Evolutionary conservation across 2,329 filamentous ascomycete species (phyloP), one percentile per base, ranked within the genome.

Genomic region (Trichoderma sp.): DNA sequence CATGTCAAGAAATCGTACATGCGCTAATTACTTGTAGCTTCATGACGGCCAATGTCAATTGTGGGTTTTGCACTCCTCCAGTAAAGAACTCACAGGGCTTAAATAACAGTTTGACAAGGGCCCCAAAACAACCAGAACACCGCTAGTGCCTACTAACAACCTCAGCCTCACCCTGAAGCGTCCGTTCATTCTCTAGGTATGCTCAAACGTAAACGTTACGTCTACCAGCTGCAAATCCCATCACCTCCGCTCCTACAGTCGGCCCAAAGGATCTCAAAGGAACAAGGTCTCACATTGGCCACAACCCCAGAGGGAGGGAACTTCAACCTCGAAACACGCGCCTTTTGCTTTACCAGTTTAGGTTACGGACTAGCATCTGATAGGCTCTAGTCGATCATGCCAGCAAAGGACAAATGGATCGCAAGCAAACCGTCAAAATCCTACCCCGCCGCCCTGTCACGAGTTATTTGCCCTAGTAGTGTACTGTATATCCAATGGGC

Each of bases 351-450:
- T 72, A 39, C 71, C 71, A 65, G 70, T 65, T 72, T 71, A 62
- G 71, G 71, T 65, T 58, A 70, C 30, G 34, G 14, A 64, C 71
- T 62, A 60, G 58, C 51, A 57, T 71, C 30, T 71, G 71, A 72
- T 72, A 70, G 71, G 71, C 43, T 34, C 61, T 34, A 28, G 28
- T 9, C 24, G 5, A 30, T 51, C 24, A 47, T 15, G 4, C 6
- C n/a, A 30, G 18, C n/a, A 36, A 53, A 70, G 56, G 67, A 62
- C 57, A 70, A 36, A 70, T 62, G 67, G 67, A 70, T 36, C 57
- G 6, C 18, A 43, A 39, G 39, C 39, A 43, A 34, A 32, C 56
- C 28, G 24, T 47, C 26, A 9, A 24, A 43, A 58, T 30, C 43
- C 47, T 64, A 71, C 68, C 68, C 68, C 68, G 68, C 68, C 51